Evolutionary conservation across 257 asterid genomes (phyloP), one percentile per base, ranked within the genome.

Genomic region (Plectranthus barbatus): DNA sequence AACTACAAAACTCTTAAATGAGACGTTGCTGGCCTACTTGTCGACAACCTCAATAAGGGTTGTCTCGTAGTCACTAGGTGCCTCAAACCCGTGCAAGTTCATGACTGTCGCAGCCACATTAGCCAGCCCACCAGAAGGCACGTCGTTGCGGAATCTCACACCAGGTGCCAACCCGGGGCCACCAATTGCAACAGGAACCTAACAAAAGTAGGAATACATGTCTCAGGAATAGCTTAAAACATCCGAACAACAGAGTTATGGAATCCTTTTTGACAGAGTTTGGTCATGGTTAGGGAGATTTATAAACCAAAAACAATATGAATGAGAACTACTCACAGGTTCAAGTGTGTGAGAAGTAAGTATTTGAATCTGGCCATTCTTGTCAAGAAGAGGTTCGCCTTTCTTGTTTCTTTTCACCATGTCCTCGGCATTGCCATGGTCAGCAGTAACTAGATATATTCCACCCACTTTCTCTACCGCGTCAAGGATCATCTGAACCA

Each of bases 401-500:
- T 89, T 92, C 88, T 86, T 92, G 86, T 92, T 74, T 72, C 99
- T 86, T 77, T 92, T 92, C 68, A 92, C 99, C 99, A 89, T 89
- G 74, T 92, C 99, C 80, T 92, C 99, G 0, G 97, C 97, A 71
- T 92, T 92, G 62, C 99, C 99, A 64, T 92, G 99, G 76, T 92
- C 99, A 61, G 99, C 99, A 39, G 99, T 92, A 7, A 92, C 91
- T n/a, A 92, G 79, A 56, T 82, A 92, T 34, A 92, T 89, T 62
- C 99, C 97, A 46, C 99, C 91, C 34, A 92, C 96, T 80, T 92
- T 84, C 83, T 83, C 95, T 4, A 92, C 75, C 13, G 96, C 95
- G 34, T 92, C 99, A 46, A 92, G 77, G 42, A 92, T 92, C 83
- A 85, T 89, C 99, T 89, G 69, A 76, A 46, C 50, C 36, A 70